Conservation (phyloP, 192 early-diverging fungal genomes). For the Cetraspora pellucida region DNA sequence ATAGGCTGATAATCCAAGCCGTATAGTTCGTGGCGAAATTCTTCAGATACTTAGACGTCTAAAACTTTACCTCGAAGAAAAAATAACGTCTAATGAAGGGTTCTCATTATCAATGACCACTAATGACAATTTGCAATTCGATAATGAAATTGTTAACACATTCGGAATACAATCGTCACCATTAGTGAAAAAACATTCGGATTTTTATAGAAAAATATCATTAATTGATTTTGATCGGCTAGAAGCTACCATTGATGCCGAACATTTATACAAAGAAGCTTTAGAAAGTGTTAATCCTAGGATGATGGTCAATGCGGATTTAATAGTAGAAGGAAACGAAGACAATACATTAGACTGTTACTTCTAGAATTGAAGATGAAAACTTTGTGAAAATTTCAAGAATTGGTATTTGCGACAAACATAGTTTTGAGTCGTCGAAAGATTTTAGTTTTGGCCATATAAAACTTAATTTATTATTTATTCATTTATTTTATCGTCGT, state of each 20-base stretch:
- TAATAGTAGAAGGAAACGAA: conserved; percentile 11
- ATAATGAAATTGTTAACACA: neutral
- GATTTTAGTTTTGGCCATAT: no score
- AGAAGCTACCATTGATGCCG: conserved; percentile 47
- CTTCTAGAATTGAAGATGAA: neutral
- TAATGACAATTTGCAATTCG: neutral
- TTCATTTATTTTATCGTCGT: no score
- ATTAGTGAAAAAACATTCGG: conserved; percentile 27
- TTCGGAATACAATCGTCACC: neutral
- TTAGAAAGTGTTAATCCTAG: conserved; percentile 46
- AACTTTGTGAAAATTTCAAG: no score
- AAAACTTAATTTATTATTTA: no score
- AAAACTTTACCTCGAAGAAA: conserved; percentile 14
- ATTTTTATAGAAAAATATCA: conserved; percentile 41
- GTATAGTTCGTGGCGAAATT: conserved; percentile 33
- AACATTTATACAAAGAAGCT: conserved; percentile 58
- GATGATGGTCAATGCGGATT: conserved; percentile 45
- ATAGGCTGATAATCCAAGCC: conserved; percentile 28
- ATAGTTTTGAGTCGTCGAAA: no score
- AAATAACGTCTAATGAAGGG: neutral
- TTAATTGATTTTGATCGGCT: conserved; percentile 47
- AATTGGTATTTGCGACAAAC: no score
- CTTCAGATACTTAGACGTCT: conserved; percentile 33
- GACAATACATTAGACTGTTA: conserved; percentile 15
- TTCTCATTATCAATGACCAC: neutral